Conservation (phyloP, 352 stramenopile species). For the Globisporangium parvum region DNA sequence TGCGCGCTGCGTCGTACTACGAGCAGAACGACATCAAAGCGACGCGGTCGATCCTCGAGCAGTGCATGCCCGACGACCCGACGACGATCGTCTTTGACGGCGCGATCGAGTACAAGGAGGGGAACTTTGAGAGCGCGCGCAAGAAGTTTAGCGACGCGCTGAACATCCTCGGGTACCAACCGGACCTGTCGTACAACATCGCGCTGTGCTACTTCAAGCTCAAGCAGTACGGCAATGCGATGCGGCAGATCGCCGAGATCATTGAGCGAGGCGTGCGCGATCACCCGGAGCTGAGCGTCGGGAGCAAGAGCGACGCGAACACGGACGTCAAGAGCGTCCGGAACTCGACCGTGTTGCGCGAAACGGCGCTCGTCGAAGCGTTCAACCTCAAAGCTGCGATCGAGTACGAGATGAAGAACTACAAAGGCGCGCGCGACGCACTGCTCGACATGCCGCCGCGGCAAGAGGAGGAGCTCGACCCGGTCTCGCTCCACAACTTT, state of each 20-base stretch:
- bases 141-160: constrained; percentile 91
- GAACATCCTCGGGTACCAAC: constrained; percentile 90
- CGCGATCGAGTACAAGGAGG: constrained; percentile 83
- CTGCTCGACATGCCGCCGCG: constrained; percentile 91
- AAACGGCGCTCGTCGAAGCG: constrained; percentile 91
- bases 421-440: constrained; percentile 78
- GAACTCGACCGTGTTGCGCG: constrained; percentile 89
- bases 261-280: constrained; percentile 90
- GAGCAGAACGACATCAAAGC: constrained; percentile 92
- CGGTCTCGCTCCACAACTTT: constrained; percentile 86
- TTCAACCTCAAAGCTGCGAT: constrained; percentile 96
- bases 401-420: constrained; percentile 93
- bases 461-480: constrained; percentile 91
- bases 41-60: constrained; percentile 88
- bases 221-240: constrained; percentile 89
- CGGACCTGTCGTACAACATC: constrained; percentile 94
- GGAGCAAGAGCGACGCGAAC: constrained; percentile 89
- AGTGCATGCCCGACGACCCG: constrained; percentile 90
- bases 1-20: constrained; percentile 93
- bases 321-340: constrained; percentile 85
- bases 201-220: constrained; percentile 93
- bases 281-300: constrained; percentile 91
- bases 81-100: constrained; percentile 87
- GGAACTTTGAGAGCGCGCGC: constrained; percentile 84
- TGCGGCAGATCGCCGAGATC: constrained; percentile 92